Evolutionary conservation across 805 yeast genomes (phyloP), one percentile per base, ranked within the genome.

Genomic region (Pichia manshurica): DNA sequence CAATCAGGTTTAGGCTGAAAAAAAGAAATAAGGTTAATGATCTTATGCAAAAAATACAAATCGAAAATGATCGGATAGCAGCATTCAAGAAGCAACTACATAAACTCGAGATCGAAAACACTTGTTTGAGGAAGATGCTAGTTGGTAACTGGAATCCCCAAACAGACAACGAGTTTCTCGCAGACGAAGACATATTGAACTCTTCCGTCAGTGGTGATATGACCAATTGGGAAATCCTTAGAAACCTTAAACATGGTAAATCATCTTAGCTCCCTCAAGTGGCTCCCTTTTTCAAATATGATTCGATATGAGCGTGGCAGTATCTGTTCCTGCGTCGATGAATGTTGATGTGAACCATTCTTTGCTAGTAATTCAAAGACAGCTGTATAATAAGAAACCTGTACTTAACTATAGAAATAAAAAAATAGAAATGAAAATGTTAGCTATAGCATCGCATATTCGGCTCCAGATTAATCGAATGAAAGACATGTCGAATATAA

Each of bases 1-100:
- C 80, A 39, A 86, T 86, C 0, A 64, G 84, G 45, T 81, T 81
- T 62, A 64, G 87, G 53, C 68, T 77, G 39, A 81, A 81, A 64
- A 79, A 79, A 70, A 80, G 79, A 59, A 57, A 73, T 52, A 78
- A 71, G 59, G 84, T 79, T 54, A 74, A 72, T 55, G 78, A 78
- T 57, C 74, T 81, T 81, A 82, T 78, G 54, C 66, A 65, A 39
- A 71, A 66, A 39, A 69, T 78, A 17, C 58, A 57, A 36, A 61
- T 63, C 32, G 67, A 79, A 39, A 69, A 68, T 41, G 78, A 74
- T 31, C 61, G 66, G 50, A 73, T 79, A n/a, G 60, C 64, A 19
- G 55, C 56, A 8, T 73, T 73, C 49, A 79, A 78, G 51, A 51
- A 62, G 16, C 70, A 73, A 50, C 72, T 80, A 36, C 73, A 70